Evolutionary conservation across 2,329 filamentous ascomycete genomes (phyloP).

Genomic region (Cercospora sojina): DNA sequence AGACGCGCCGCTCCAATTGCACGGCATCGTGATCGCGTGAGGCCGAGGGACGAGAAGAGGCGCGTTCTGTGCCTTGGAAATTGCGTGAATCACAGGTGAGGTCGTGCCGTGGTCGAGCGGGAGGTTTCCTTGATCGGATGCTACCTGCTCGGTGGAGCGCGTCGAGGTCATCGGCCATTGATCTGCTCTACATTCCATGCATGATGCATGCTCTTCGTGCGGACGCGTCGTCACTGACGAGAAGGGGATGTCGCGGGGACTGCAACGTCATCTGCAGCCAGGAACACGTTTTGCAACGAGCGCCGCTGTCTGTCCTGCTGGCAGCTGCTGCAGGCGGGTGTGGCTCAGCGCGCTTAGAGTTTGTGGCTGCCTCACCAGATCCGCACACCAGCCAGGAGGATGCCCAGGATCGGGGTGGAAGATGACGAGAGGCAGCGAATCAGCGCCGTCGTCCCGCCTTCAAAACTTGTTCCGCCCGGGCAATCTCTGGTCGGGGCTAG

Average conservation of each 20-base stretch:
- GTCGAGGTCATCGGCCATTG: neutral
- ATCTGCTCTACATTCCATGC: neutral
- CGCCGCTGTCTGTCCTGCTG: neutral
- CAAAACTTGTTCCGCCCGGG: neutral
- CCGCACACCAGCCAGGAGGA: neutral
- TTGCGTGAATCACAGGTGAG: neutral
- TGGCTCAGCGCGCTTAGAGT: neutral
- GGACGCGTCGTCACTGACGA: neutral
- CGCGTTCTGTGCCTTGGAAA: neutral
- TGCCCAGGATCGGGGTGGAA: neutral
- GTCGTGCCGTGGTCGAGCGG: neutral
- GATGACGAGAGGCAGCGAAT: constrained; percentile 1
- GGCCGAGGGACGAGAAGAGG: neutral
- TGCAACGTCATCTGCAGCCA: neutral
- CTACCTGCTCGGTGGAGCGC: neutral
- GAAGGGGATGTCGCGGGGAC: neutral
- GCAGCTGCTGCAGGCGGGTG: neutral
- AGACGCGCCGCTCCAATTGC: neutral
- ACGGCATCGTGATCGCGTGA: neutral
- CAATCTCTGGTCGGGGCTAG: neutral
- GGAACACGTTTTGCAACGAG: neutral
- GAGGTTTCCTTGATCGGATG: neutral
- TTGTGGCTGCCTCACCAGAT: neutral
- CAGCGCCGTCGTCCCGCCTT: neutral
- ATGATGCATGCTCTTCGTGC: neutral